Base-by-base conservation (phyloP, 148 eudicot genomes). In the Chenopodium album region DNA sequence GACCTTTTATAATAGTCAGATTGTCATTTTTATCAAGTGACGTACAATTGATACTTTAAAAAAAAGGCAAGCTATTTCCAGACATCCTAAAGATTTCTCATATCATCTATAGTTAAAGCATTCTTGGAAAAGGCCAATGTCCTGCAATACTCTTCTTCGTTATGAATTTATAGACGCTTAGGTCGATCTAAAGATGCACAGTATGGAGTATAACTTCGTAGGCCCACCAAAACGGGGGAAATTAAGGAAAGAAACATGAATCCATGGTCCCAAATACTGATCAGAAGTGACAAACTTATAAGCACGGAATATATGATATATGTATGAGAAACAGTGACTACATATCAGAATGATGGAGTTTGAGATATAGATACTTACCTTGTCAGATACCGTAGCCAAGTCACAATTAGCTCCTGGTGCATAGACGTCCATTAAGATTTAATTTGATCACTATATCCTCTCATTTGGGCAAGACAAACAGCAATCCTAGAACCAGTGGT, bases 401-500 rank as follows among this genome's bases (percentile, higher is more conserved):
- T 44, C 31, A 59, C 76, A 11, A 7, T 68, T 47, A 65, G 26
- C 32, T 26, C 32, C 67, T 4, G 20, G 1, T 68, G 29, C 34
- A 46, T 60, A 71, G 71, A 48, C 52, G 19, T n/a, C 63, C 2
- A 12, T 62, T 81, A 77, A 78, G 63, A 75, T 83, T 83, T 80
- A 87, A 91, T 90, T 81, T 62, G 65, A n/a, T 47, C 80, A 77
- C 76, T 68, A 73, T 64, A 68, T 76, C 81, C 78, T 76, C 80
- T 86, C 62, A 93, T 75, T 82, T 85, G 88, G 47, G 97, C 89
- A 64, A 91, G 94, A 79, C 84, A 84, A 76, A 90, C 89, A 69
- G 95, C 94, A 77, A 92, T 90, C 86, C 89, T 87, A 78, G 99
- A 89, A 10, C 96, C 96, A 77, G 91, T 52, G 22, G 75, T 62